phyloP scores from a whole-genome alignment of 2,329 filamentous ascomycete species.

The Ascocoryne sarcoides region DNA sequence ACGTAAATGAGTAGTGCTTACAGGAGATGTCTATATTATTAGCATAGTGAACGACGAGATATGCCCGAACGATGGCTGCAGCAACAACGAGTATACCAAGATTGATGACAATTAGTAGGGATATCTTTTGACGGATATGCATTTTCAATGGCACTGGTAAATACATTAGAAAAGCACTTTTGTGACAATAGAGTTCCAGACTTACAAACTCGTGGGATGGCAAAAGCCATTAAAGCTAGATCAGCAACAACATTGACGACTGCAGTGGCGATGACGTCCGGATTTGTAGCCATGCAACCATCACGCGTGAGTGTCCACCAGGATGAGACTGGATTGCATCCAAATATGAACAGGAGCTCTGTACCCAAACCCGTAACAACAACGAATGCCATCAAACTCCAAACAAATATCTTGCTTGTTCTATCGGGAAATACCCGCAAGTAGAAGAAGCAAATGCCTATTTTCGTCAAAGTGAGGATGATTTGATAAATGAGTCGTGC shows the following conservation, averaged over 20 bases:
- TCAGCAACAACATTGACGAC: slow-evolving; percentile 12
- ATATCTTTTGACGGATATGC: slow-evolving; percentile 11
- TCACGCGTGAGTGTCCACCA: slow-evolving; percentile 8
- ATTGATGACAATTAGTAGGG: slow-evolving; percentile 9
- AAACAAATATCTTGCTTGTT: slow-evolving; percentile 4
- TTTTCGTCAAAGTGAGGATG: slow-evolving; percentile 6
- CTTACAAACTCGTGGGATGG: slow-evolving; percentile 14
- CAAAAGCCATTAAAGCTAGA: slow-evolving; percentile 14
- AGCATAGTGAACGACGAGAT: slow-evolving; percentile 1
- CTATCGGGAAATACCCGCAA: slow-evolving; percentile 8
- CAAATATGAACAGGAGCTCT: slow-evolving; percentile 11
- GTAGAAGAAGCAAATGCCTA: slow-evolving; percentile 7
- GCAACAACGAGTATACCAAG: slow-evolving; percentile 14
- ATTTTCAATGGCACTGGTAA: slow-evolving; percentile 12
- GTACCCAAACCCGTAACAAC: neutral
- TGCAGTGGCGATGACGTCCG: slow-evolving; percentile 5
- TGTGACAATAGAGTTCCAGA: neutral
- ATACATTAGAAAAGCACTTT: neutral
- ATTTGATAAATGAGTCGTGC: slow-evolving; percentile 6
- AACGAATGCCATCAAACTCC: slow-evolving; percentile 7
- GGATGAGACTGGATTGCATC: slow-evolving; percentile 10
- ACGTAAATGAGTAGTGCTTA: too few relatives aligned
- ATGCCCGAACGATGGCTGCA: slow-evolving; percentile 7
- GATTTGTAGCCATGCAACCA: slow-evolving; percentile 6
- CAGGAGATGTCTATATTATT: neutral